A percentile compares a stretch with the other conserved stretches of the same genome.
Evolutionary conservation across 106 monocot genomes (phyloP).

Genomic region (Phalaenopsis equestris): DNA sequence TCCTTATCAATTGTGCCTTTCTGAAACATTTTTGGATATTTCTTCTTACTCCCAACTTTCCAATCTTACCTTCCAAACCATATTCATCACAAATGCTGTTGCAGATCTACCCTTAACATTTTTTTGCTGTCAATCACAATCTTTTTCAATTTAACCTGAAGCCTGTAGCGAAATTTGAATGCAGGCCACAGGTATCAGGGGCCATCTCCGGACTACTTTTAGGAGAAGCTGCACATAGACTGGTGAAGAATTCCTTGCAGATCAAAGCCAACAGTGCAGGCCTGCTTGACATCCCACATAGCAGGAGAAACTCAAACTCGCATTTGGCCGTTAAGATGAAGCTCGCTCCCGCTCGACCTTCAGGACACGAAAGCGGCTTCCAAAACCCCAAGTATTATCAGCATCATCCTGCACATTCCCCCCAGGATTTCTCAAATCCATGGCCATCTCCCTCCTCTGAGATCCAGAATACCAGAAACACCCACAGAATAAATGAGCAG

Average conservation of each 20-base stretch:
- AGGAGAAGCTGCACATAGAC: constrained; percentile 81
- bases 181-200: constrained; percentile 70
- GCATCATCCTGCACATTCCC: background rate
- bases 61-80: background rate
- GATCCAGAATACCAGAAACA: constrained; percentile 19
- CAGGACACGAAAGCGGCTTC: constrained; percentile 42
- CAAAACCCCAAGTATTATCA: constrained; percentile 6
- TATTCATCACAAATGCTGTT: background rate
- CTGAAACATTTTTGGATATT: too few relatives aligned
- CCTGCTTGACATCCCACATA: constrained; percentile 23
- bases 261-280: constrained; percentile 31
- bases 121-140: background rate
- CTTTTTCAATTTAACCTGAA: background rate
- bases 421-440: constrained; percentile 15
- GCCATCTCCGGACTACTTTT: constrained; percentile 61
- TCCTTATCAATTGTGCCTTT: too few relatives aligned
- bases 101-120: background rate
- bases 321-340: constrained; percentile 19
- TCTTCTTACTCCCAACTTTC: too few relatives aligned
- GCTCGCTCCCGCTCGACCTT: constrained; percentile 41
- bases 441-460: constrained; percentile 20
- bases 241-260: constrained; percentile 77
- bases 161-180: constrained; percentile 11
- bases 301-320: constrained; percentile 14
- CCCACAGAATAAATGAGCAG: constrained; percentile 26